Percentiles rank a stretch among this genome's conserved stretches.
Evolutionary conservation across 768 basidiomycete species (phyloP).

Genomic region (Naematelia aurantialba): DNA sequence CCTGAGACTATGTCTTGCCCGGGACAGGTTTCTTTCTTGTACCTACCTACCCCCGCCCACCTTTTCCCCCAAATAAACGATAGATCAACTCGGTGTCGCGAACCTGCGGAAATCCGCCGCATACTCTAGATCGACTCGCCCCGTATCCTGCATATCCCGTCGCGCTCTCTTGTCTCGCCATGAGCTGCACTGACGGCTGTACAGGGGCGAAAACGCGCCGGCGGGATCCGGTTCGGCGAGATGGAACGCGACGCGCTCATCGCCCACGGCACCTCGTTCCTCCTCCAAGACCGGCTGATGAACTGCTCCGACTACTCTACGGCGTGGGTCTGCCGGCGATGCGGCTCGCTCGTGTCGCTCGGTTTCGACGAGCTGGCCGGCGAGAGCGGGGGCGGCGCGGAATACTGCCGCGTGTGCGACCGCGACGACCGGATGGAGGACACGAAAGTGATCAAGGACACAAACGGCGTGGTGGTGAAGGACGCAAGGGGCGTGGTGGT

Average conservation of each 20-base stretch:
- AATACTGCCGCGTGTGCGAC: constrained; percentile 93
- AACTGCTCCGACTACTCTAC: constrained; percentile 99
- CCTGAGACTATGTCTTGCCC: not conserved
- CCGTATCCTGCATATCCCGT: not conserved
- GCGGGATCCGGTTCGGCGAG: constrained; percentile 98
- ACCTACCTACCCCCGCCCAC: too few species aligned
- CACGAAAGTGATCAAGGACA: constrained; percentile 61
- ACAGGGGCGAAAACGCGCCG: constrained; percentile 93
- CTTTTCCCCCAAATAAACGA: too few species aligned
- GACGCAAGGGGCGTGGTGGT: constrained; percentile 51
- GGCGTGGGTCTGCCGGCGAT: constrained; percentile 96
- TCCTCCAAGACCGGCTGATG: constrained; percentile 97
- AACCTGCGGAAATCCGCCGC: too few species aligned
- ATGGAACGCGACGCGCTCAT: constrained; percentile 99
- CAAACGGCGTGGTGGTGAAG: constrained; percentile 59
- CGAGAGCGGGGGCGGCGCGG: constrained; percentile 62
- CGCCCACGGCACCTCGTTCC: constrained; percentile 96
- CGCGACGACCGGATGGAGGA: constrained; percentile 3
- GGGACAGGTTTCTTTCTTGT: too few species aligned
- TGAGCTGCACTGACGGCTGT: constrained; percentile 6
- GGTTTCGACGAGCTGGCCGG: constrained; percentile 84
- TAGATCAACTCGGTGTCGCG: too few species aligned
- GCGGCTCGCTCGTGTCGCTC: constrained; percentile 90
- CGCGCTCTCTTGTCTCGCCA: not conserved
- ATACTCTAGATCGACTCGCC: too few species aligned